Evolutionary conservation across 768 basidiomycete species (phyloP), one percentile per base, ranked within the genome.

Genomic region (Leucosporidium yakuticum): DNA sequence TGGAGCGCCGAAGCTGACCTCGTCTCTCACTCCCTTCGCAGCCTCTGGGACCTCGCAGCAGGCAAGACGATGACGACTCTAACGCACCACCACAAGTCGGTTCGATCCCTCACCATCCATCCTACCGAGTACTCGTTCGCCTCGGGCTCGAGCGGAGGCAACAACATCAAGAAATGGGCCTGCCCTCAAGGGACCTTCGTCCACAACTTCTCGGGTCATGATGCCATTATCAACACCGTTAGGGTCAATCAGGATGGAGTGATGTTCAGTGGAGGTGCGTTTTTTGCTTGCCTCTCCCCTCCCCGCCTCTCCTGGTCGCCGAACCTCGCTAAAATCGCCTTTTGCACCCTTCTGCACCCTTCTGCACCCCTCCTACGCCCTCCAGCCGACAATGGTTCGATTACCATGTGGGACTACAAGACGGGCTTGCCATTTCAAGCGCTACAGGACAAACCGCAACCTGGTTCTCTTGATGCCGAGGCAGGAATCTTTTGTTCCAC

Each of bases 161-260:
- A 97, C 82, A 98, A 98, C 79, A 97, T 99, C 81, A 99, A 99
- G 78, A 98, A 98, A 79, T 99, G 95, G 95, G 96, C 95, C 75
- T 97, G 92, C 74, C 96, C 96, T 8, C 91, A 97, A 71, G 96
- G 96, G 56, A 79, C 85, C 4, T 98, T 99, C 72, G 95, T 98
- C 4, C 91, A 89, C 83, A 99, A 97, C 80, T 96, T 98, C 78
- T 82, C 85, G 54, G 96, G 96, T 0, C 96, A 98, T 78, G 92
- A 96, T 69, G 91, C 94, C 3, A 97, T 98, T 79, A 91, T 99
- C 83, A 99, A 99, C 79, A 93, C 92, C 9, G 76, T 98, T 65
- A 87, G 88, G 17, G 90, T 98, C 74, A 99, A 97, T 74, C 82
- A 89, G 47, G 96, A 99, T 71, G 94, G 95, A 49, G 96, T 97